phyloP scores from a whole-genome alignment of 2,329 filamentous ascomycete genomes.

The Cladorrhinum sp. region DNA sequence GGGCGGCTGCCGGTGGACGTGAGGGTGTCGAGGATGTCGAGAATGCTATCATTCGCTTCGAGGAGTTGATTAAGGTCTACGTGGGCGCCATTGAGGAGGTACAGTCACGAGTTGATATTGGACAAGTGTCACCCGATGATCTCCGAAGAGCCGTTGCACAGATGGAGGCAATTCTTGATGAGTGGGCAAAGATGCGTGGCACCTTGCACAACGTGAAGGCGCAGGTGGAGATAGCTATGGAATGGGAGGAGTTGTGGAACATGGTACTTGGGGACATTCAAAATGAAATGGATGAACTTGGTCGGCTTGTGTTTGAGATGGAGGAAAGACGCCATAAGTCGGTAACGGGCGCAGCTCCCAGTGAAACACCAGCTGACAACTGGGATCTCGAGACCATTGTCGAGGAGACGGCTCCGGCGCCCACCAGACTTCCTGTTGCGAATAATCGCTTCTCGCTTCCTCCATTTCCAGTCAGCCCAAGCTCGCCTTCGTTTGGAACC shows the following conservation, averaged over 20 bases:
- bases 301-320: conserved; percentile 88
- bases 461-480: conserved; percentile 60
- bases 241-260: conserved; percentile 98
- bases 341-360: conserved; percentile 59
- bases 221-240: conserved; percentile 96
- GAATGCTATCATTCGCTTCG: conserved; percentile 76
- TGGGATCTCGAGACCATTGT: conserved; percentile 90
- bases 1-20: conserved; percentile 84
- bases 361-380: conserved; percentile 67
- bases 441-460: conserved; percentile 69
- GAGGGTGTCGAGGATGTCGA: conserved; percentile 74
- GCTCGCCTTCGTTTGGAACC: conserved; percentile 50
- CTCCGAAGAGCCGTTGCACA: conserved; percentile 74
- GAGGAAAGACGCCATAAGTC: conserved; percentile 89
- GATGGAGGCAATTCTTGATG: conserved; percentile 81
- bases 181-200: conserved; percentile 79
- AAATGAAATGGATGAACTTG: conserved; percentile 63
- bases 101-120: conserved; percentile 75
- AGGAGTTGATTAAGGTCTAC: conserved; percentile 87
- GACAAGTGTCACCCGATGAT: conserved; percentile 65
- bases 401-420: conserved; percentile 70
- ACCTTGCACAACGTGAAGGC: conserved; percentile 76
- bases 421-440: conserved; percentile 47
- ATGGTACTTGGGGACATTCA: conserved; percentile 91
- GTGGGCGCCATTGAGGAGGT: conserved; percentile 91